Percentiles rank a stretch among this genome's conserved stretches.
These are phyloP conservation scores for Lepidium aucheri DNA, from an alignment of 345 rosid species.

Conservation along the genomic window DNA sequence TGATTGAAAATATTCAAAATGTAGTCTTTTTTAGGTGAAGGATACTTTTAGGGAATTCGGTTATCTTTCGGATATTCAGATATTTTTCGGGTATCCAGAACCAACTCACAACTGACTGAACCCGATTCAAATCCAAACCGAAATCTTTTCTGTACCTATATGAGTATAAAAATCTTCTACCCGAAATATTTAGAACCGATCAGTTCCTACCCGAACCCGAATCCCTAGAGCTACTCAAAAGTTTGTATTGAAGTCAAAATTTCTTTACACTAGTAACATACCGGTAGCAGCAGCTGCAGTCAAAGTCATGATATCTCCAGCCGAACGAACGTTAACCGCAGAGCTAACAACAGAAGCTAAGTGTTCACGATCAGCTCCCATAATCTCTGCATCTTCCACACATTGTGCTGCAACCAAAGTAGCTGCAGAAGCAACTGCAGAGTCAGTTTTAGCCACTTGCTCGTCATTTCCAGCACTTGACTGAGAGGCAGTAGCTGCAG, in stretches of 20 bases:
- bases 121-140: no score
- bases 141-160: no score
- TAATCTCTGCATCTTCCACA: slow-evolving; percentile 68
- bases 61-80: no score
- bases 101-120: no score
- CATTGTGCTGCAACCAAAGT: slow-evolving; percentile 78
- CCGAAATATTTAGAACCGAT: no score
- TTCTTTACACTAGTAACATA: background rate
- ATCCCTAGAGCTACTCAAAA: background rate
- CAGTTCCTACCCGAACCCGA: no score
- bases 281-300: slow-evolving; percentile 90
- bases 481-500: slow-evolving; percentile 62
- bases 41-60: no score
- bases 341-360: slow-evolving; percentile 65
- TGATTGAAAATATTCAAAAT: background rate
- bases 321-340: slow-evolving; percentile 68
- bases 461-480: slow-evolving; percentile 59
- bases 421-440: slow-evolving; percentile 78
- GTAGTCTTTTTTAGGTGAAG: background rate
- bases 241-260: background rate
- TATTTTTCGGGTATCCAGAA: no score
- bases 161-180: no score
- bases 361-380: slow-evolving; percentile 85
- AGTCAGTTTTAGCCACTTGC: slow-evolving; percentile 57
- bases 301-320: slow-evolving; percentile 78